Base-by-base conservation (phyloP, 2,329 filamentous ascomycete species). In the Chaetothyriales sp. region DNA sequence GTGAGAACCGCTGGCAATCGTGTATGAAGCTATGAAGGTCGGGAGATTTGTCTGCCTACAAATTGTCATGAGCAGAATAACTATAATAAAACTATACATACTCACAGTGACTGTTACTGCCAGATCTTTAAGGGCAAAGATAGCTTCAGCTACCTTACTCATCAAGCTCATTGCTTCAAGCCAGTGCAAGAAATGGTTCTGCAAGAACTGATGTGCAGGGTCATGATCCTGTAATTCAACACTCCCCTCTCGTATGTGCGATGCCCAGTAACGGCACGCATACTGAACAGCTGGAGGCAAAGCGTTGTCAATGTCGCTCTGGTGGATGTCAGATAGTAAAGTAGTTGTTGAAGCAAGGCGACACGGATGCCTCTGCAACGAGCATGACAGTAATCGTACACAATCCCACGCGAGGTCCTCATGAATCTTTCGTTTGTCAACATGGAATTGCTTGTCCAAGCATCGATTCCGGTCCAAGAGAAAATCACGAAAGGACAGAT, bases 131-230 rank as follows among this genome's bases (percentile, higher is more conserved):
- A n/a, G n/a, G n/a, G n/a, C n/a, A n/a, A n/a, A n/a, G n/a, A 63
- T 54, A 8, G 51, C 54, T 18, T 63, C 57, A 0, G 58, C 54
- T 15, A 59, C 40, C 48, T 56, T 28, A 19, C 54, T 57, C 1
- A 63, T n/a, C 1, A 62, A 43, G 43, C 58, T 61, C 52, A 64
- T 55, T 18, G 58, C 59, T 50, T 65, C 59, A n/a, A 65, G 13
- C 62, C 59, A 63, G 45, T 63, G 55, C 4, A 63, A 46, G 40
- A 63, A 60, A 53, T 64, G 54, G 29, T 48, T 46, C 40, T 55
- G 19, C 5, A 62, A 52, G 18, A 63, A 64, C 1, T 48, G 1
- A 8, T 49, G 13, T 9, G 56, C 25, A 8, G 49, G 10, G 33
- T 50, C 45, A 8, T 46, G n/a, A 15, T 51, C 46, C n/a, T 20